Conservation (phyloP, 108 stramenopile species). For the Nitzschia sp. region DNA sequence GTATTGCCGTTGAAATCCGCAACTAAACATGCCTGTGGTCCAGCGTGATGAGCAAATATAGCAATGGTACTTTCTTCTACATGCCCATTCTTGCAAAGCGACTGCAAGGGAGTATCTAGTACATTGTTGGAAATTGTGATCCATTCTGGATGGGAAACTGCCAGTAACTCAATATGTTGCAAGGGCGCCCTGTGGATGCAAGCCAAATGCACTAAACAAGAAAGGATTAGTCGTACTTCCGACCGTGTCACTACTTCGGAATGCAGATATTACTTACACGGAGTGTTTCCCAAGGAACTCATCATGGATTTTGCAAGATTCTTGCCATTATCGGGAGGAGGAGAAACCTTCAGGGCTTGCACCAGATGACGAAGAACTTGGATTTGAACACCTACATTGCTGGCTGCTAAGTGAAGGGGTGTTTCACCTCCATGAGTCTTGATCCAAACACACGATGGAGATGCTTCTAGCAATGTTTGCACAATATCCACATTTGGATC, state of each 20-base stretch:
- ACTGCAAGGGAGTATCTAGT: conserved; percentile 48
- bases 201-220: conserved; percentile 44
- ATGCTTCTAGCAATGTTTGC: conserved; percentile 33
- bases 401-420: conserved; percentile 42
- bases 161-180: conserved; percentile 47
- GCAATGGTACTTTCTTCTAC: conserved; percentile 44
- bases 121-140: conserved; percentile 45
- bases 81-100: conserved; percentile 47
- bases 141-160: conserved; percentile 48
- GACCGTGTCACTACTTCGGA: background rate
- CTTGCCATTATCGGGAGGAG: background rate
- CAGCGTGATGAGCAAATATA: conserved; percentile 45
- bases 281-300: conserved; percentile 49
- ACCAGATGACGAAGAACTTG: conserved; percentile 41
- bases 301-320: conserved; percentile 10
- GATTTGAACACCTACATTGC: conserved; percentile 42
- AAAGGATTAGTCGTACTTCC: background rate
- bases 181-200: conserved; percentile 46
- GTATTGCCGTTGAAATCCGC: conserved; percentile 47
- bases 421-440: conserved; percentile 42
- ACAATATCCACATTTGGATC: conserved; percentile 48
- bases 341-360: background rate
- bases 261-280: conserved; percentile 26
- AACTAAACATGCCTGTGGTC: conserved; percentile 41
- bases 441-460: conserved; percentile 30